Evolutionary conservation across 2,329 filamentous ascomycete species (phyloP).

Genomic region (Myriangium duriaei): DNA sequence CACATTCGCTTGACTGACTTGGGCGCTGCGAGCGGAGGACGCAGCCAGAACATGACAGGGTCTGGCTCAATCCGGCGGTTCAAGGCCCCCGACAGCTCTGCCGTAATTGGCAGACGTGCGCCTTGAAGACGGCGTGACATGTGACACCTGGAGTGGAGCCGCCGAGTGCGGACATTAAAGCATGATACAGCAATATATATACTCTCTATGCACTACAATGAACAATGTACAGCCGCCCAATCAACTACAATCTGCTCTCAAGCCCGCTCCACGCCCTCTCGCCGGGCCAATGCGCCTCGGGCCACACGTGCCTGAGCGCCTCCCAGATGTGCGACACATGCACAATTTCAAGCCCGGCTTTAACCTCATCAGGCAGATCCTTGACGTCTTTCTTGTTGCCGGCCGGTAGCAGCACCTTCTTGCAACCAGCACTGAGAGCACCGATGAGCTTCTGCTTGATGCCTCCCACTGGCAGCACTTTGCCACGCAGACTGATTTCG

Average conservation of each 20-base stretch:
- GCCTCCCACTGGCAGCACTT: slow-evolving; percentile 86
- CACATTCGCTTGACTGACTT: too few relatives aligned
- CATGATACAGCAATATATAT: too few relatives aligned
- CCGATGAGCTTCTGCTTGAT: slow-evolving; percentile 99
- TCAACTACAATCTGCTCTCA: slow-evolving; percentile 59
- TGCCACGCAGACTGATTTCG: slow-evolving; percentile 66
- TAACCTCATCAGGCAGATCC: slow-evolving; percentile 83
- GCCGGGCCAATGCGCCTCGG: slow-evolving; percentile 71
- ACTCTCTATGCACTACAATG: too few relatives aligned
- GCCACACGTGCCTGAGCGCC: slow-evolving; percentile 83
- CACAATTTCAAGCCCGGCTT: slow-evolving; percentile 73
- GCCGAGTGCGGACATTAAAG: too few relatives aligned
- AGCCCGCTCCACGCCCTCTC: slow-evolving; percentile 56
- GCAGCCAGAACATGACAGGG: too few relatives aligned
- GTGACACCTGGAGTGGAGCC: too few relatives aligned
- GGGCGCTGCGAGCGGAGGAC: too few relatives aligned
- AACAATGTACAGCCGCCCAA: too few relatives aligned
- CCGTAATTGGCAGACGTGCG: too few relatives aligned
- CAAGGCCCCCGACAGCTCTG: too few relatives aligned
- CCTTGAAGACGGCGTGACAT: too few relatives aligned
- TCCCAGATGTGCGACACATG: slow-evolving; percentile 92
- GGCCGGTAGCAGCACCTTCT: slow-evolving; percentile 77
- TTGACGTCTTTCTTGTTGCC: slow-evolving; percentile 86
- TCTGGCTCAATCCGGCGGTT: too few relatives aligned
- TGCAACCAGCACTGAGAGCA: slow-evolving; percentile 81